Evolutionary conservation across 1,284 basidiomycete genomes (phyloP).

Genomic region (Ustilago xerochloae): DNA sequence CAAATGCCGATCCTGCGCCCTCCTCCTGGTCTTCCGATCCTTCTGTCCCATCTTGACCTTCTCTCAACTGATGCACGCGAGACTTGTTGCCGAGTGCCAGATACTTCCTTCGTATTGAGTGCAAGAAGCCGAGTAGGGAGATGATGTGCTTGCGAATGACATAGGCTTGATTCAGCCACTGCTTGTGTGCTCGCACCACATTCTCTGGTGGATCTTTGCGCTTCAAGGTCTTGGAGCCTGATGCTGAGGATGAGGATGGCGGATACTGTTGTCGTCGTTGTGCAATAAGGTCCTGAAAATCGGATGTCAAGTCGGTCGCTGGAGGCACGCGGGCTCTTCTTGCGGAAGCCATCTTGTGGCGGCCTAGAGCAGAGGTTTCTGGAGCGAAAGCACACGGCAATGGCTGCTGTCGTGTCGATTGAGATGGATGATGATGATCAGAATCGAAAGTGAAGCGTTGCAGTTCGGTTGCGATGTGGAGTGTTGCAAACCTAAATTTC

Average conservation of each 20-base stretch:
- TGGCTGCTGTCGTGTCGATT: no score
- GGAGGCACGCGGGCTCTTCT: constrained; percentile 26
- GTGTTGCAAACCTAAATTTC: no score
- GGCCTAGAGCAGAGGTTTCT: neutral
- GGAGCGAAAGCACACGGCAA: no score
- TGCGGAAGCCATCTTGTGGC: constrained; percentile 14
- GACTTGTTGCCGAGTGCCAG: constrained; percentile 41
- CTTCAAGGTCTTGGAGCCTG: constrained; percentile 15
- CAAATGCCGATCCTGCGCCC: constrained; percentile 33
- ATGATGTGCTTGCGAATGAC: constrained; percentile 49
- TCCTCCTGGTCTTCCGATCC: constrained; percentile 25
- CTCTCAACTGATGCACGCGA: constrained; percentile 21
- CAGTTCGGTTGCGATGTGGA: constrained; percentile 12
- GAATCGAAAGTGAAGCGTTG: neutral
- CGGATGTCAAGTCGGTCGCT: constrained; percentile 32
- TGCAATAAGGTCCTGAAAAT: constrained; percentile 38
- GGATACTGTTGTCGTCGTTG: constrained; percentile 30
- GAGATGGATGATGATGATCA: constrained; percentile 1
- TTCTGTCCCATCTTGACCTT: constrained; percentile 19
- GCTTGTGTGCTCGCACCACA: constrained; percentile 39
- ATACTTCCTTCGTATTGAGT: constrained; percentile 53
- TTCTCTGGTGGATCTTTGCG: constrained; percentile 42
- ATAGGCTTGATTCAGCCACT: constrained; percentile 49
- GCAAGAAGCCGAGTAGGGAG: constrained; percentile 49
- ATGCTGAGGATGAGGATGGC: constrained; percentile 25